Percentiles rank a stretch among this genome's conserved stretches.
phyloP scores from a whole-genome alignment of 345 rosid genomes.

The Carallia pectinifolia region DNA sequence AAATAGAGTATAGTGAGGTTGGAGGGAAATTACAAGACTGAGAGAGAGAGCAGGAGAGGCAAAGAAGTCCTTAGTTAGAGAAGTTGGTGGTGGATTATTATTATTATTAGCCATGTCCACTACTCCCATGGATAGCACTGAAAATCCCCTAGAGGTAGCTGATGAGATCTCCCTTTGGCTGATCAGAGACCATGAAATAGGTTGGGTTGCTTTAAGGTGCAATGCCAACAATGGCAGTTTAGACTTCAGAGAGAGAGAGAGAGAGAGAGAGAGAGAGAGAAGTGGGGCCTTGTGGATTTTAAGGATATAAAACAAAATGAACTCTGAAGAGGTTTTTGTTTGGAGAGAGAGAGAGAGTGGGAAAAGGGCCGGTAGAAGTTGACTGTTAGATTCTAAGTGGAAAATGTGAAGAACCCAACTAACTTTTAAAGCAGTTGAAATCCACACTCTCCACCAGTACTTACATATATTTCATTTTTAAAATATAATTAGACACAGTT shows the following conservation, averaged over 20 bases:
- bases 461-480: too few relatives aligned
- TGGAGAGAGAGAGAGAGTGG: neutral
- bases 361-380: slow-evolving; percentile 73
- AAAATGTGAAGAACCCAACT: slow-evolving; percentile 53
- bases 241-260: slow-evolving; percentile 6
- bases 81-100: slow-evolving; percentile 49
- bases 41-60: slow-evolving; percentile 98
- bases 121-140: slow-evolving; percentile 57
- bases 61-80: slow-evolving; percentile 81
- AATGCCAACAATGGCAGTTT: slow-evolving; percentile 6
- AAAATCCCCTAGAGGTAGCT: neutral
- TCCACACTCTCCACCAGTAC: neutral
- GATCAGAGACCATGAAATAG: slow-evolving; percentile 12
- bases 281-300: slow-evolving; percentile 61
- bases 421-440: slow-evolving; percentile 54
- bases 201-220: slow-evolving; percentile 26
- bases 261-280: slow-evolving; percentile 20
- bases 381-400: slow-evolving; percentile 76
- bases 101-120: slow-evolving; percentile 60
- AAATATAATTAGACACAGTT: too few relatives aligned
- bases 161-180: neutral
- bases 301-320: slow-evolving; percentile 76
- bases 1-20: neutral
- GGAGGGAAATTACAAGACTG: slow-evolving; percentile 50
- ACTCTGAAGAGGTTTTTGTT: slow-evolving; percentile 2